phyloP scores from a whole-genome alignment of 2,329 filamentous ascomycete genomes.

The Ploettnerulaceae sp. region DNA sequence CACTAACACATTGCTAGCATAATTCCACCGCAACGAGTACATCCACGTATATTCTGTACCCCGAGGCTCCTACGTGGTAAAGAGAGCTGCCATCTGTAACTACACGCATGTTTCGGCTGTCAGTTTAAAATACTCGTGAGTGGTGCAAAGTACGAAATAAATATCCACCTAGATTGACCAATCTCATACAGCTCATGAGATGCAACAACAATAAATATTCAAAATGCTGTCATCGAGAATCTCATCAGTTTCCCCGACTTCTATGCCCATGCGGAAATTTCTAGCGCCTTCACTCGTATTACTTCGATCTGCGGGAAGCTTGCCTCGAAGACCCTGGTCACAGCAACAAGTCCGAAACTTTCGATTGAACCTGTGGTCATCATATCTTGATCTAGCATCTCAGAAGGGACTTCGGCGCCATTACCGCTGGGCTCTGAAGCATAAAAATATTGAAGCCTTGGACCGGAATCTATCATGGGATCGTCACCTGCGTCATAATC shows the following conservation, averaged over 20 bases:
- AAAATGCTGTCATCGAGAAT: conserved; percentile 30
- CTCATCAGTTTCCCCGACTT: conserved; percentile 18
- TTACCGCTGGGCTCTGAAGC: conserved; percentile 40
- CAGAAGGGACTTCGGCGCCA: conserved; percentile 41
- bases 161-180: neutral
- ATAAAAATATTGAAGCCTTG: conserved; percentile 44
- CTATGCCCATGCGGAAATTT: conserved; percentile 10
- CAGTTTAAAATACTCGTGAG: neutral
- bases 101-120: too few species aligned
- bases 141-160: too few species aligned
- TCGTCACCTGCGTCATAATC: conserved; percentile 36
- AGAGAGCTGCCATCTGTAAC: too few species aligned
- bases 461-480: conserved; percentile 45
- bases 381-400: conserved; percentile 39
- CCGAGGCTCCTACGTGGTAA: too few species aligned
- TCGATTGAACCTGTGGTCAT: conserved; percentile 46
- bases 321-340: conserved; percentile 15
- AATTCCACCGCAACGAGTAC: neutral
- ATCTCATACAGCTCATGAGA: conserved; percentile 15
- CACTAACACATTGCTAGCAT: neutral
- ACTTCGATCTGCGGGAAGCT: conserved; percentile 11
- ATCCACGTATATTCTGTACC: neutral
- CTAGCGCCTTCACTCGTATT: conserved; percentile 13
- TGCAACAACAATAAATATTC: conserved; percentile 19
- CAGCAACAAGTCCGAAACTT: conserved; percentile 43